These are phyloP conservation scores for Cynanchum wilfordii DNA, from an alignment of 257 asterid species.

Conservation along the genomic window DNA sequence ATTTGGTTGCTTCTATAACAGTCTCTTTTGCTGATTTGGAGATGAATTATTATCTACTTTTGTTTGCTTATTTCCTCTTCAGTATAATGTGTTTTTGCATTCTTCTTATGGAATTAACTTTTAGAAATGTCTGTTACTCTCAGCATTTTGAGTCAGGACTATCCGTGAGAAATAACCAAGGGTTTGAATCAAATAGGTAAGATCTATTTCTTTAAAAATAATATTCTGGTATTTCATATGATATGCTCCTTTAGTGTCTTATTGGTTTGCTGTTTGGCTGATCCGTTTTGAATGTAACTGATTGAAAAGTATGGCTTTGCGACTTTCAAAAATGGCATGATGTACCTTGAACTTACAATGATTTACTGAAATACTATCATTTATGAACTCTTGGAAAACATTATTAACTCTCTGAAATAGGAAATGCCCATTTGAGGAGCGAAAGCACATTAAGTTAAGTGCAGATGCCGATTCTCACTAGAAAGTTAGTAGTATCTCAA, in stretches of 20 bases:
- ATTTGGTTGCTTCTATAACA: background rate
- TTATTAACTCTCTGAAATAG: background rate
- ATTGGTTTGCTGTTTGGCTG: background rate
- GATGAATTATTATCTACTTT: background rate
- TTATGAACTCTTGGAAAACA: background rate
- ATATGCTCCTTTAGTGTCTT: background rate
- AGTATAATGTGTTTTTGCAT: background rate
- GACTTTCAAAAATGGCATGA: background rate
- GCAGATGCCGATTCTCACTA: background rate
- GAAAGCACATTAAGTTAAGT: background rate
- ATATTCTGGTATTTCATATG: background rate
- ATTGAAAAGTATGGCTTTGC: background rate
- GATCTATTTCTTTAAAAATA: conserved; percentile 2
- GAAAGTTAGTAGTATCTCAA: background rate
- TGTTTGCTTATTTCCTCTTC: background rate
- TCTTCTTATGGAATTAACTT: background rate
- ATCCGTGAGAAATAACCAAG: conserved; percentile 57
- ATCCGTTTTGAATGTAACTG: background rate
- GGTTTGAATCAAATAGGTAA: conserved; percentile 74
- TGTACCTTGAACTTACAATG: background rate
- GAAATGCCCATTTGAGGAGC: background rate
- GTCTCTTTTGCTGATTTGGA: background rate
- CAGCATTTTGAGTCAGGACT: conserved; percentile 99
- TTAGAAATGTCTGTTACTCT: background rate
- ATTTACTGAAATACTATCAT: background rate